Base-by-base conservation (phyloP, 768 basidiomycete species). In the Calocybe gangraenosa region DNA sequence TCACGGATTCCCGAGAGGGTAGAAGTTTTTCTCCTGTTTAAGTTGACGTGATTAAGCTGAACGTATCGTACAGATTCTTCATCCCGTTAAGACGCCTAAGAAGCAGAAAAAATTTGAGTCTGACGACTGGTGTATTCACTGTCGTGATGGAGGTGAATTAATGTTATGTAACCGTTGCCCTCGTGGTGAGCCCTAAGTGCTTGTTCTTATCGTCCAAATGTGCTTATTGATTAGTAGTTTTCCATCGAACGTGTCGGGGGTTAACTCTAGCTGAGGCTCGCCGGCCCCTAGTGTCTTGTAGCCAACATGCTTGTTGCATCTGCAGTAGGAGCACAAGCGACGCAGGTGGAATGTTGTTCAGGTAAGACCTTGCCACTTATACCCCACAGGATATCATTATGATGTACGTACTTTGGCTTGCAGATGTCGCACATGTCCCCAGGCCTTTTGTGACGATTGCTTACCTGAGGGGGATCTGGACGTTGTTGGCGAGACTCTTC, bases 381-480 rank as follows among this genome's bases (percentile, higher is more conserved):
- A 21, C 11, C 25, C 25, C 6, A 28, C n/a, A 15, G 10, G 14
- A 30, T n/a, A 22, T 14, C 10, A 22, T 40, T 2, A 20, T 17
- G 7, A 22, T 45, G n/a, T 7, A 33, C 22, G 8, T 34, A 25
- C n/a, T 47, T 37, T 9, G n/a, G 25, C 17, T 22, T 39, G 15
- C 40, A 80, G 79, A 48, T 82, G 80, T 49, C 76, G 73, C 46
- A 81, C 78, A 0, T 83, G 82, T 54, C 71, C 76, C 13, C 60
- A 68, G 42, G 78, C 81, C 1, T 78, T 74, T 49, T 83, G 81
- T 58, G 78, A 82, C 43, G 81, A 82, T 51, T 82, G 81, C 56
- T 49, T 83, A 32, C 73, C 76, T 3, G 51, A 58, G 2, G 76
- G 70, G 3, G 71, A 78, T 3, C 62, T 79, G 25, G 70, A 73